Base-by-base conservation (phyloP, 2,329 filamentous ascomycete genomes). In the Ceratocystis smalleyi region DNA sequence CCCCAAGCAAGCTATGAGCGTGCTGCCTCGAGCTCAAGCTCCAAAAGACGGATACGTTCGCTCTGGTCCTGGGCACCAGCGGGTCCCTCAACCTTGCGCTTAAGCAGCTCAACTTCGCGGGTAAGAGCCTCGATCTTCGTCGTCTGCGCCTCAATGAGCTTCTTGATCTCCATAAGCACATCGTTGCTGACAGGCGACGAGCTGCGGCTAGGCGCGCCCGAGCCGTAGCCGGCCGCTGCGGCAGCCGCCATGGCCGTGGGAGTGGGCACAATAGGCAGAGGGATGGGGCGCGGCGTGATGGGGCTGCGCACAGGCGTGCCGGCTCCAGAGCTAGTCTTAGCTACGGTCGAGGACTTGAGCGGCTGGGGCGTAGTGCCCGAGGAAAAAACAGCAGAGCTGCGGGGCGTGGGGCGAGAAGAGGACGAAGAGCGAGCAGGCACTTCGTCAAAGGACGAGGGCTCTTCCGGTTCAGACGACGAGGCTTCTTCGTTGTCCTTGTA, bases 371-470 rank as follows among this genome's bases (percentile, higher is more conserved):
- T 66, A 22, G 64, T 66, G 47, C 64, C 64, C 12, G 64, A 66
- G 32, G 64, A 66, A 57, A 66, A 66, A 35, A 66, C 59, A 30
- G 55, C 64, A 22, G 64, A 66, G 27, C 60, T 63, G 12, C 64
- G 64, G 7, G 64, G 64, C 15, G 64, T 66, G 30, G 64, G 61
- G 17, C 64, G 64, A n/a, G 54, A 43, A 1, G 64, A 65, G 15
- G 51, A 61, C 35, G 66, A 68, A 24, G 67, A 64, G 69, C 89
- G 86, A 10, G 82, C 76, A 22, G 89, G 88, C 40, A 94, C 81
- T 72, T 96, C 90, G 72, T 96, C 91, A 69, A 96, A 96, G 75
- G 86, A 89, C 0, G 89, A 92, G 32, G 83, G 81, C 22, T 82
- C 82, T 10, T 84, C 81, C 1, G 82, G 81, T n/a, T 82, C 82